phyloP scores from a whole-genome alignment of 768 basidiomycete species.

The Dacryopinax primogenitus region DNA sequence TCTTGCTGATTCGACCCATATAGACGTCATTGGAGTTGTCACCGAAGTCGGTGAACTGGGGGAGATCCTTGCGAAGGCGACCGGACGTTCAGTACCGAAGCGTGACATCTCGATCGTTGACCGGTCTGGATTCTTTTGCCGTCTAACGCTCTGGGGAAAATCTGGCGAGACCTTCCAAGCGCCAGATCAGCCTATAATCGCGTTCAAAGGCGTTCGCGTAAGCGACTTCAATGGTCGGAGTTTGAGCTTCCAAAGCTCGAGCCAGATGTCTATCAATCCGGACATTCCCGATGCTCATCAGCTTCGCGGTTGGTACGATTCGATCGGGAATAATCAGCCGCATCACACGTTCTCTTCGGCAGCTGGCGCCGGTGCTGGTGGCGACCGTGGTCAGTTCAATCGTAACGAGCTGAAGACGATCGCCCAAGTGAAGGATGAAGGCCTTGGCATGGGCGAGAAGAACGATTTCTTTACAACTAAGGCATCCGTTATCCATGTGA shows the following conservation, averaged over 20 bases:
- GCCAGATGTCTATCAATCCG: conserved; percentile 73
- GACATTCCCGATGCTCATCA: conserved; percentile 81
- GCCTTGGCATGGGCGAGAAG: conserved; percentile 58
- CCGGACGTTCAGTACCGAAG: conserved; percentile 43
- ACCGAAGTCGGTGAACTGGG: conserved; percentile 58
- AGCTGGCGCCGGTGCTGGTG: conserved; percentile 12
- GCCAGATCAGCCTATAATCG: conserved; percentile 56
- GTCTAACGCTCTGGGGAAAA: conserved; percentile 91
- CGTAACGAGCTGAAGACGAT: conserved; percentile 62
- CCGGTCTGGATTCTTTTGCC: conserved; percentile 58
- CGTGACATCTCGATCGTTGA: conserved; percentile 86
- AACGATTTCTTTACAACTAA: conserved; percentile 65
- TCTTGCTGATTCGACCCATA: background rate
- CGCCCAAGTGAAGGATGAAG: conserved; percentile 62
- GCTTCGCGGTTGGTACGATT: conserved; percentile 73
- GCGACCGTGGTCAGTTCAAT: conserved; percentile 40
- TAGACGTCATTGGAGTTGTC: conserved; percentile 80
- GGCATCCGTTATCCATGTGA: conserved; percentile 82
- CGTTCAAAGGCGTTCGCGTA: conserved; percentile 88
- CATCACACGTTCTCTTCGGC: conserved; percentile 15
- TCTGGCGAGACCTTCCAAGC: conserved; percentile 67
- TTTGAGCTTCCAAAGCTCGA: conserved; percentile 69
- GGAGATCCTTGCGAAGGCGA: conserved; percentile 63
- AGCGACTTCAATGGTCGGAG: conserved; percentile 64
- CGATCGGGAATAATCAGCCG: conserved; percentile 46